Percentiles rank a stretch among this genome's conserved stretches.
These are phyloP conservation scores for Suillus clintonianus DNA, from an alignment of 768 basidiomycete species.

Conservation along the genomic window DNA sequence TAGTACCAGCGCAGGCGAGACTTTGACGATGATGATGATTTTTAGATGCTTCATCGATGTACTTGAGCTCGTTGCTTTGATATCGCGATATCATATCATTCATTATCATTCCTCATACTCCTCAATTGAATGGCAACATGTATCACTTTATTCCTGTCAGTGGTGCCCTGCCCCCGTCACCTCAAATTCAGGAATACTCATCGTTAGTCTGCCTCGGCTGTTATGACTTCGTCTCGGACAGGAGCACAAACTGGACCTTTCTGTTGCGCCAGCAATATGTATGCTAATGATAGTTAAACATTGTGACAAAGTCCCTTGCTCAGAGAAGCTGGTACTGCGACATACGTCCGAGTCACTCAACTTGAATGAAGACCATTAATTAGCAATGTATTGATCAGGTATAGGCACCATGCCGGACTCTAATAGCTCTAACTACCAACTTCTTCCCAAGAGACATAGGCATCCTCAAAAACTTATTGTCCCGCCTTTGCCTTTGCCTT, in stretches of 20 bases:
- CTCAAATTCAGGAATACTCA: background rate
- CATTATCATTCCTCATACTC: background rate
- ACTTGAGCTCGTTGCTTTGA: background rate
- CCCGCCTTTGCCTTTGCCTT: background rate
- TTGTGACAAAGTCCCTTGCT: background rate
- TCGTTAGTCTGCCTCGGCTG: background rate
- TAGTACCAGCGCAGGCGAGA: constrained; percentile 70
- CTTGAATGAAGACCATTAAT: background rate
- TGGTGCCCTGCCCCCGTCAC: background rate
- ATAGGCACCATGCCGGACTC: background rate
- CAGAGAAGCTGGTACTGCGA: background rate
- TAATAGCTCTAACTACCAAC: background rate
- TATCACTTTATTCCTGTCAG: background rate
- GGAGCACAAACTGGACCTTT: background rate
- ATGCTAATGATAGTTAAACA: background rate
- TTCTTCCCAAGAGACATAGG: background rate
- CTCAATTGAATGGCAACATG: background rate
- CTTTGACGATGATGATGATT: constrained; percentile 67
- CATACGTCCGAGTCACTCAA: background rate
- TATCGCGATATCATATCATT: background rate
- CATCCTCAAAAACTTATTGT: too few species aligned
- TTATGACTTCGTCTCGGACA: background rate
- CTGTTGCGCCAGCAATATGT: background rate
- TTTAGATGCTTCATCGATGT: constrained; percentile 18
- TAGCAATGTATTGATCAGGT: background rate